A percentile compares a stretch with the other conserved stretches of the same genome.
Conservation (phyloP, 73 alveolate genomes). For the Paraurostyla sp. region DNA sequence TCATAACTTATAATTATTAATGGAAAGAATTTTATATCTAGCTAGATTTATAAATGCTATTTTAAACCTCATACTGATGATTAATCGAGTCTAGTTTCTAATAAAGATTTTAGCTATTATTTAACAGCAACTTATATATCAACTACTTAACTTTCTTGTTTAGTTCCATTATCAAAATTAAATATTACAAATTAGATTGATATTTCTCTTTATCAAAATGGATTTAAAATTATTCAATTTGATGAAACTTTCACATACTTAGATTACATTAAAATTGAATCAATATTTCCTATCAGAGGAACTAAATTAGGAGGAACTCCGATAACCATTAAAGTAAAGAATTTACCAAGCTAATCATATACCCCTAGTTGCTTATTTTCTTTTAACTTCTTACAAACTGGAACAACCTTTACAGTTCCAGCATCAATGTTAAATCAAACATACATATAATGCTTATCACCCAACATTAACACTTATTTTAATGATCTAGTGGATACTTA, state of each 20-base stretch:
- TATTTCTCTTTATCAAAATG: neutral
- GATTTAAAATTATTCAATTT: neutral
- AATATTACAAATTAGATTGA: neutral
- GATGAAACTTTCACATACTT: neutral
- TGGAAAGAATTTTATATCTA: constrained; percentile 16
- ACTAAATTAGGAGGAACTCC: constrained; percentile 40
- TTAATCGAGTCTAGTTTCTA: neutral
- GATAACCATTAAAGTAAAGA: neutral
- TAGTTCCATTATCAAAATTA: neutral
- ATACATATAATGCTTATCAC: constrained; percentile 3
- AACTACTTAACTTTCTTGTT: neutral
- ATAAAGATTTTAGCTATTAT: neutral
- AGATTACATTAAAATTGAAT: neutral
- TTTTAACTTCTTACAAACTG: constrained; percentile 13
- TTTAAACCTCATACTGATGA: neutral
- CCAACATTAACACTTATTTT: neutral
- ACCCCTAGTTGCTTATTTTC: constrained; percentile 21
- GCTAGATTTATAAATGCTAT: constrained; percentile 6
- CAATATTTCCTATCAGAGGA: constrained; percentile 21
- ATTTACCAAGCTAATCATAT: neutral
- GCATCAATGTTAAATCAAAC: neutral
- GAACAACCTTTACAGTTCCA: neutral
- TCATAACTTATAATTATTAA: neutral
- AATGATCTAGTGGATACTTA: constrained; percentile 16
- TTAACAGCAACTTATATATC: neutral